Percentiles rank a stretch among this genome's conserved stretches.
Evolutionary conservation across 768 basidiomycete species (phyloP).

Genomic region (Auricularia sp.): DNA sequence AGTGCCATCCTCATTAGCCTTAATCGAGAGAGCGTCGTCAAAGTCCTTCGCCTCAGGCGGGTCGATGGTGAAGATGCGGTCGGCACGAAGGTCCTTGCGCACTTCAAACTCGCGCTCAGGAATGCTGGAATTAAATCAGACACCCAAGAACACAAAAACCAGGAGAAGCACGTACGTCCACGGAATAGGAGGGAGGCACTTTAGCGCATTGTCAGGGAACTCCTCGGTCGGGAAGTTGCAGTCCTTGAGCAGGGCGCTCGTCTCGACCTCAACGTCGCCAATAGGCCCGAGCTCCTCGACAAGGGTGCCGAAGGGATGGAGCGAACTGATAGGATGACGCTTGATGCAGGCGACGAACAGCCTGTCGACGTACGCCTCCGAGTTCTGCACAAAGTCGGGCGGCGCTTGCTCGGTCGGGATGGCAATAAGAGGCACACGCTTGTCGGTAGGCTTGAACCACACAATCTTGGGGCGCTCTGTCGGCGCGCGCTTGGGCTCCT

Average conservation of each 20-base stretch:
- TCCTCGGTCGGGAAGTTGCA: slow-evolving; percentile 99
- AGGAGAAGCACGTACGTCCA: slow-evolving; percentile 57
- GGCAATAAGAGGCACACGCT: slow-evolving; percentile 95
- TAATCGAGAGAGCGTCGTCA: slow-evolving; percentile 90
- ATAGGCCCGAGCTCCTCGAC: slow-evolving; percentile 97
- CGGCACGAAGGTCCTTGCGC: slow-evolving; percentile 77
- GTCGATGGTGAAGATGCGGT: slow-evolving; percentile 90
- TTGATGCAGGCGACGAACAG: slow-evolving; percentile 98
- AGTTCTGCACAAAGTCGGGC: slow-evolving; percentile 87
- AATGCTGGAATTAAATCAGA: slow-evolving; percentile 36
- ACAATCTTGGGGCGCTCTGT: slow-evolving; percentile 96
- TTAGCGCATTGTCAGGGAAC: slow-evolving; percentile 87
- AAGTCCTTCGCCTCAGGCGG: slow-evolving; percentile 82
- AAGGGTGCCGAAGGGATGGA: slow-evolving; percentile 96
- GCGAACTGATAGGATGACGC: slow-evolving; percentile 89
- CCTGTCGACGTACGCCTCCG: slow-evolving; percentile 80
- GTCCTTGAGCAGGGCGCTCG: slow-evolving; percentile 92
- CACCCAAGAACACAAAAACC: too few relatives aligned
- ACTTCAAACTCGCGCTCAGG: slow-evolving; percentile 82
- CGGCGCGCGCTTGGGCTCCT: slow-evolving; percentile 66
- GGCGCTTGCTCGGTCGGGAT: slow-evolving; percentile 99
- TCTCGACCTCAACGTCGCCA: slow-evolving; percentile 97
- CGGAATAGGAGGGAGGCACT: slow-evolving; percentile 91
- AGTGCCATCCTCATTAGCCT: slow-evolving; percentile 81
- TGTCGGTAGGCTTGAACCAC: slow-evolving; percentile 99